Evolutionary conservation across 805 yeast species (phyloP).

Genomic region (Starmera amethionina): DNA sequence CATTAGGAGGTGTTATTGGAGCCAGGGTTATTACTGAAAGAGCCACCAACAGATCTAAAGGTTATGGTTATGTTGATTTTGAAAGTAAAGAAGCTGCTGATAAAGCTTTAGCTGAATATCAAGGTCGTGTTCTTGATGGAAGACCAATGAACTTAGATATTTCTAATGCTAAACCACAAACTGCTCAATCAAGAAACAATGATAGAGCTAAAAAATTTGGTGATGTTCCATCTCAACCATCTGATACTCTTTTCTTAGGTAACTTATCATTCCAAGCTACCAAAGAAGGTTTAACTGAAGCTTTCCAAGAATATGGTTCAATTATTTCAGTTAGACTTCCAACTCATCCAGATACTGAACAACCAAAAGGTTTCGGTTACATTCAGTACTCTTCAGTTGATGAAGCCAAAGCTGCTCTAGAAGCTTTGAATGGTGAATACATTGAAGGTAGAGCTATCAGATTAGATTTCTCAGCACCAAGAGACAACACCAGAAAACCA

Average conservation of each 20-base stretch:
- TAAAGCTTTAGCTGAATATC: conserved; percentile 74
- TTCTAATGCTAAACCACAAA: conserved; percentile 74
- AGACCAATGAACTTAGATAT: conserved; percentile 91
- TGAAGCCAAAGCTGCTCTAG: conserved; percentile 83
- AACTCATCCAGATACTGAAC: conserved; percentile 97
- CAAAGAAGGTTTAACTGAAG: conserved; percentile 65
- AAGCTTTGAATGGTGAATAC: conserved; percentile 80
- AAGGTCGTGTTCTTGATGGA: conserved; percentile 94
- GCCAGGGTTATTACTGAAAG: conserved; percentile 95
- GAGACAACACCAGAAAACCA: conserved; percentile 38
- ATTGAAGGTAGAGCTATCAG: conserved; percentile 90
- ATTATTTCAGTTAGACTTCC: conserved; percentile 90
- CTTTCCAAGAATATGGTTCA: conserved; percentile 71
- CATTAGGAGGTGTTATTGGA: conserved; percentile 65
- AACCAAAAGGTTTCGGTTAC: conserved; percentile 98
- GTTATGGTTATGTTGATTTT: conserved; percentile 97
- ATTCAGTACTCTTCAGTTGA: conserved; percentile 84
- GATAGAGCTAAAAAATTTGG: conserved; percentile 89
- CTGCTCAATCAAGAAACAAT: conserved; percentile 38
- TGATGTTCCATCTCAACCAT: conserved; percentile 83
- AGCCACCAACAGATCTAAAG: conserved; percentile 87
- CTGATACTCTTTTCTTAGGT: conserved; percentile 94
- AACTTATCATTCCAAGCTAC: conserved; percentile 87
- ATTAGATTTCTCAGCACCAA: conserved; percentile 91
- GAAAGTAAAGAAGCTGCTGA: conserved; percentile 69